Evolutionary conservation across 2,329 filamentous ascomycete species (phyloP).

Genomic region (Aspergillus luchuensis): DNA sequence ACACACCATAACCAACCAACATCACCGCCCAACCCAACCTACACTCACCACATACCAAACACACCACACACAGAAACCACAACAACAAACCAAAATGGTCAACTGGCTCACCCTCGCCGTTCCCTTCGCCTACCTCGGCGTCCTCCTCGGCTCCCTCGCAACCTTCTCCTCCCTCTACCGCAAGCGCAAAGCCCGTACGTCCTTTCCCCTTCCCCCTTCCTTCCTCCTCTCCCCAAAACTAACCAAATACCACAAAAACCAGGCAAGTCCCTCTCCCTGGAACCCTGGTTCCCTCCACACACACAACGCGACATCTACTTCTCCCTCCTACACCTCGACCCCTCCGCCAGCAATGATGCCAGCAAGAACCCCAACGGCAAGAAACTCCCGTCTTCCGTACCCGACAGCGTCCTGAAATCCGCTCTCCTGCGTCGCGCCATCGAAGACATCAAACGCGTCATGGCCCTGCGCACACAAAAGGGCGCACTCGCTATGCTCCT

Average conservation of each 20-base stretch:
- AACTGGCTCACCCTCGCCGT: constrained; percentile 85
- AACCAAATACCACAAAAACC: constrained; percentile 27
- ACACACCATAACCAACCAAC: background rate
- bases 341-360: constrained; percentile 56
- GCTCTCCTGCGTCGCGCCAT: constrained; percentile 85
- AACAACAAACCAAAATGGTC: constrained; percentile 44
- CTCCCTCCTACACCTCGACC: constrained; percentile 79
- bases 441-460: constrained; percentile 89
- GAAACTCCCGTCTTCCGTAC: constrained; percentile 58
- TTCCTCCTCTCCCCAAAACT: background rate
- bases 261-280: constrained; percentile 81
- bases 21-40: background rate
- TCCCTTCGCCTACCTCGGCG: constrained; percentile 84
- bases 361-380: constrained; percentile 47
- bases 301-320: constrained; percentile 93
- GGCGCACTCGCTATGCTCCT: constrained; percentile 80
- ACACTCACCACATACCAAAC: constrained; percentile 25
- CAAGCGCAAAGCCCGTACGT: constrained; percentile 81
- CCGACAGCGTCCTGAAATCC: constrained; percentile 82
- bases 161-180: constrained; percentile 93
- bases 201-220: background rate
- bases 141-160: constrained; percentile 83
- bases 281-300: constrained; percentile 91
- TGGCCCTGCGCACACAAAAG: constrained; percentile 86
- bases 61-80: background rate